phyloP scores from a whole-genome alignment of 352 stramenopile species.

The Globisporangium uncinulatum region DNA sequence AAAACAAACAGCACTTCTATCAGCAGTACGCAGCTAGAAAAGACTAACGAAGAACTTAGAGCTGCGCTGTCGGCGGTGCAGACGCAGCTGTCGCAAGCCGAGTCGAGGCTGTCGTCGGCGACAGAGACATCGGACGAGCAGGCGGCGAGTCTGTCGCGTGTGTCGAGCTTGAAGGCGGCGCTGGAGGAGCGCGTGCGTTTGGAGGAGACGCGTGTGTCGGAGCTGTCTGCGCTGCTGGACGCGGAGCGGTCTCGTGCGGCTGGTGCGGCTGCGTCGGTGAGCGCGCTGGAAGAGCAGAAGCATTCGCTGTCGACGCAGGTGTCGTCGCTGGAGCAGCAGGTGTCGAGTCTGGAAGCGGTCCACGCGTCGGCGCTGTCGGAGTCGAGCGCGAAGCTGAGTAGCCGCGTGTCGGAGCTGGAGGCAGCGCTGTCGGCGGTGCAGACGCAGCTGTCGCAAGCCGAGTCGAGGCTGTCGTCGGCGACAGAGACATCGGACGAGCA shows the following conservation, averaged over 20 bases:
- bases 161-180: slow-evolving; percentile 16
- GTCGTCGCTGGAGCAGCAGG: slow-evolving; percentile 13
- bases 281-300: slow-evolving; percentile 4
- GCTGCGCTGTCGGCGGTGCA: slow-evolving; percentile 5
- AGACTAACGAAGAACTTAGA: slow-evolving; percentile 6
- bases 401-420: slow-evolving; percentile 12
- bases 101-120: slow-evolving; percentile 15
- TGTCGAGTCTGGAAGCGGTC: slow-evolving; percentile 4
- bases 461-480: slow-evolving; percentile 15
- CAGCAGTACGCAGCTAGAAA: background rate
- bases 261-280: background rate
- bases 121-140: slow-evolving; percentile 16
- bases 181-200: slow-evolving; percentile 1
- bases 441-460: slow-evolving; percentile 10
- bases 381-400: slow-evolving; percentile 1
- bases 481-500: slow-evolving; percentile 16
- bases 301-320: slow-evolving; percentile 15
- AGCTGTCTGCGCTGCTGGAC: slow-evolving; percentile 2
- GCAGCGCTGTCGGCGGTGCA: slow-evolving; percentile 5
- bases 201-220: slow-evolving; percentile 1
- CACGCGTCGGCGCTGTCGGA: background rate
- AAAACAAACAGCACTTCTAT: no score
- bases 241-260: background rate
- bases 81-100: slow-evolving; percentile 10
- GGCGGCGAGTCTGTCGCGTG: slow-evolving; percentile 14